Conservation (phyloP, 306 rosid genomes). For the Cucumis hystrix region DNA sequence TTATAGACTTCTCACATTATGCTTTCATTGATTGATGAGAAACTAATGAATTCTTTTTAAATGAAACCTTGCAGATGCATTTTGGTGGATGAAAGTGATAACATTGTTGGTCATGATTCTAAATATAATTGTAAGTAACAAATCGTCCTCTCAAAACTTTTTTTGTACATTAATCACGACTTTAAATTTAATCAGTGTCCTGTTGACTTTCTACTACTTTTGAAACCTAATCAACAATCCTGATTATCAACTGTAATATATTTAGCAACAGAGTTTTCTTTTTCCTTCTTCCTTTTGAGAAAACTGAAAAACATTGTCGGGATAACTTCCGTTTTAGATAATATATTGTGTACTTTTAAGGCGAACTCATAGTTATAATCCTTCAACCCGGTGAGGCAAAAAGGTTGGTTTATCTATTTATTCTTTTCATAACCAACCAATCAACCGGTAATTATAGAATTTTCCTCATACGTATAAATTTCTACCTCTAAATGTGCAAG, state of each 20-base stretch:
- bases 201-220: not conserved
- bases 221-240: not conserved
- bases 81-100: conserved; percentile 86
- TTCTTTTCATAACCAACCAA: no score
- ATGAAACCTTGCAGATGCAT: conserved; percentile 57
- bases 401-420: no score
- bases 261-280: no score
- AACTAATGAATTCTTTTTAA: conserved; percentile 8
- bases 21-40: not conserved
- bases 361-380: no score
- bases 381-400: no score
- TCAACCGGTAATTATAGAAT: no score
- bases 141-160: not conserved
- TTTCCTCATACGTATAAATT: no score
- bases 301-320: no score
- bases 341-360: no score
- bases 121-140: conserved; percentile 78
- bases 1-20: not conserved
- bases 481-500: not conserved
- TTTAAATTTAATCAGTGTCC: conserved; percentile 46
- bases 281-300: no score
- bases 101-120: conserved; percentile 81
- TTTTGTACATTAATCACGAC: conserved; percentile 55
- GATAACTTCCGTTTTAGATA: no score
- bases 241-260: not conserved